phyloP scores from a whole-genome alignment of 495 filamentous ascomycete genomes.

The Saxophila tyrrhenica region DNA sequence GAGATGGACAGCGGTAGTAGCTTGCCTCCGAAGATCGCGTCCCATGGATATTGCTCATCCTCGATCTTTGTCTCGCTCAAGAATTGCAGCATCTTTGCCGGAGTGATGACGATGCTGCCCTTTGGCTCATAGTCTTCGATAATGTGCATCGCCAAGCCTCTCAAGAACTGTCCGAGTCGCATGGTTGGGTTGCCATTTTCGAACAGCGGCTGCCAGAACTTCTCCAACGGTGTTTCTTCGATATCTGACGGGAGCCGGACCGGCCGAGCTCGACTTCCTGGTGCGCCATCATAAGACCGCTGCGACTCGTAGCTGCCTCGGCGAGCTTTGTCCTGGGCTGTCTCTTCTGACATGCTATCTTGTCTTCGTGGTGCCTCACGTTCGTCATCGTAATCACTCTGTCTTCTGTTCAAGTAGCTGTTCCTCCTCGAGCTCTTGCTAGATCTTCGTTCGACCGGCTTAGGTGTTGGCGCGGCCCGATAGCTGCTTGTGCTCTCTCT shows the following conservation, averaged over 20 bases:
- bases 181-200: conserved; percentile 56
- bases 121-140: conserved; percentile 67
- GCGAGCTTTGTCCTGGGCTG: background rate
- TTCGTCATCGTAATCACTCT: background rate
- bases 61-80: conserved; percentile 55
- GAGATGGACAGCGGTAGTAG: conserved; percentile 40
- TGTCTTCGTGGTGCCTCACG: background rate
- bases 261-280: conserved; percentile 36
- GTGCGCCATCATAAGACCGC: conserved; percentile 15
- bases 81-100: conserved; percentile 67
- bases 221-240: conserved; percentile 51
- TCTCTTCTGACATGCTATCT: conserved; percentile 2
- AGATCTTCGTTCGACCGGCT: background rate
- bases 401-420: background rate
- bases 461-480: background rate
- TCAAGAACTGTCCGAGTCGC: conserved; percentile 59
- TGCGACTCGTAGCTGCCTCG: conserved; percentile 5
- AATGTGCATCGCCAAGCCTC: conserved; percentile 70
- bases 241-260: conserved; percentile 17
- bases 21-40: conserved; percentile 39
- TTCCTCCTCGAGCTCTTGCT: background rate
- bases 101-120: conserved; percentile 67
- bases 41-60: conserved; percentile 57
- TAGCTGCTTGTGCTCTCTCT: conserved; percentile 4
- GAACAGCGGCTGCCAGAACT: conserved; percentile 69